These are phyloP conservation scores for Phytophthora quininea DNA, from an alignment of 352 stramenopile genomes.

Conservation along the genomic window DNA sequence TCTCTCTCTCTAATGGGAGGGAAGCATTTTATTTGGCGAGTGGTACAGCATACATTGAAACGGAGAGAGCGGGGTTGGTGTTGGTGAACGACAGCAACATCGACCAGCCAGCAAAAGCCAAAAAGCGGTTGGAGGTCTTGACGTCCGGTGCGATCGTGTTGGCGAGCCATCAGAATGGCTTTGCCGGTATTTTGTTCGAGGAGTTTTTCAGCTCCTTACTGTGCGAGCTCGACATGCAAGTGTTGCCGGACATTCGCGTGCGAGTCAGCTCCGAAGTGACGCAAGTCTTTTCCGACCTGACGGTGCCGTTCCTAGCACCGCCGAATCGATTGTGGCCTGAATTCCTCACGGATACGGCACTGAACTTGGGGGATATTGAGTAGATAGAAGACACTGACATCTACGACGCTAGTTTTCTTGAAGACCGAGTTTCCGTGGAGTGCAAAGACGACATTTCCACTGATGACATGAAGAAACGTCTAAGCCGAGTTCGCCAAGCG, in stretches of 20 bases:
- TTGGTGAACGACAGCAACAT: too few relatives aligned
- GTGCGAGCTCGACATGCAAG: slow-evolving; percentile 7
- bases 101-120: neutral
- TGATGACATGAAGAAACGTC: too few relatives aligned
- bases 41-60: too few relatives aligned
- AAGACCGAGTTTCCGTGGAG: slow-evolving; percentile 2
- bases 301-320: slow-evolving; percentile 6
- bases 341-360: neutral
- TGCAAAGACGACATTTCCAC: neutral
- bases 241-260: neutral
- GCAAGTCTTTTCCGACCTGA: neutral
- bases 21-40: too few relatives aligned
- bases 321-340: neutral
- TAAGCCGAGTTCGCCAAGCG: too few relatives aligned
- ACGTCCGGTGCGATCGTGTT: neutral
- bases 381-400: neutral
- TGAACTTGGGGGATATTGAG: slow-evolving; percentile 2
- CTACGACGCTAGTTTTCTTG: neutral
- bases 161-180: slow-evolving; percentile 3
- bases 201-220: neutral
- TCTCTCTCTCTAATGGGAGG: too few relatives aligned
- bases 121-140: neutral
- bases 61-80: too few relatives aligned
- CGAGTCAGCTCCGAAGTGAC: neutral
- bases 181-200: slow-evolving; percentile 1